Conservation (phyloP, 495 filamentous ascomycete genomes). For the Lasiosphaeria miniovina region DNA sequence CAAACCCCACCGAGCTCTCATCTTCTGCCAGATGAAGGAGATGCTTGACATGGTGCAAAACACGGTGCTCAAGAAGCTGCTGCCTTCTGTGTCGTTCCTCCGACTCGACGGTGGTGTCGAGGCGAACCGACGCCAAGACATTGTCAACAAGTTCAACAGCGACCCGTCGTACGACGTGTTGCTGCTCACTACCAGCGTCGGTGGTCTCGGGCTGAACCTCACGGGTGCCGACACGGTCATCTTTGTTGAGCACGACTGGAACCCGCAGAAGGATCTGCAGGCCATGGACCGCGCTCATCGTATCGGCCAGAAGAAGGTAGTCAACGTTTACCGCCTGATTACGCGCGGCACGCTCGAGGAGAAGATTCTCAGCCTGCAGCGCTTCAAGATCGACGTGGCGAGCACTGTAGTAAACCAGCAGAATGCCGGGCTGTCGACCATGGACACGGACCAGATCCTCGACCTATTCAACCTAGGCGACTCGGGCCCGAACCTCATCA, state of each 20-base stretch:
- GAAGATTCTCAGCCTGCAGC: slow-evolving; percentile 97
- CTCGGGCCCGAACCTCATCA: slow-evolving; percentile 58
- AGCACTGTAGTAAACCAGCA: slow-evolving; percentile 98
- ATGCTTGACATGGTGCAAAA: slow-evolving; percentile 98
- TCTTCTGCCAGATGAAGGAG: slow-evolving; percentile 99
- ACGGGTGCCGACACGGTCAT: slow-evolving; percentile 98
- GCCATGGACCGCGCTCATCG: slow-evolving; percentile 98
- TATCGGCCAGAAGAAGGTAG: slow-evolving; percentile 98
- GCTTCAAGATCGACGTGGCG: slow-evolving; percentile 99
- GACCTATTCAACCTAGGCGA: slow-evolving; percentile 94
- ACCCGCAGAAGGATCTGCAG: slow-evolving; percentile 96
- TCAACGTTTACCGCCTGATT: slow-evolving; percentile 97
- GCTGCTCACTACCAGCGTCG: slow-evolving; percentile 89
- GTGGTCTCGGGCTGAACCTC: slow-evolving; percentile 90
- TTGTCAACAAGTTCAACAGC: slow-evolving; percentile 97
- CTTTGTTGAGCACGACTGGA: slow-evolving; percentile 99
- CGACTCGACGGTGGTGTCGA: slow-evolving; percentile 91
- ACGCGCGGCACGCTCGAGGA: slow-evolving; percentile 95
- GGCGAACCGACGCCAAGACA: slow-evolving; percentile 84
- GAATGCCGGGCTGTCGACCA: slow-evolving; percentile 86
- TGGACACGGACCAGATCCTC: slow-evolving; percentile 97
- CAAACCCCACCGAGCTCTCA: slow-evolving; percentile 88
- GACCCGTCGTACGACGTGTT: slow-evolving; percentile 94
- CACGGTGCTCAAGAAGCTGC: slow-evolving; percentile 77
- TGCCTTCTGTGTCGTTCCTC: slow-evolving; percentile 84